Percentiles rank a stretch among this genome's conserved stretches.
Conservation (phyloP, 2,329 filamentous ascomycete species). For the Chaetothyriales sp. region DNA sequence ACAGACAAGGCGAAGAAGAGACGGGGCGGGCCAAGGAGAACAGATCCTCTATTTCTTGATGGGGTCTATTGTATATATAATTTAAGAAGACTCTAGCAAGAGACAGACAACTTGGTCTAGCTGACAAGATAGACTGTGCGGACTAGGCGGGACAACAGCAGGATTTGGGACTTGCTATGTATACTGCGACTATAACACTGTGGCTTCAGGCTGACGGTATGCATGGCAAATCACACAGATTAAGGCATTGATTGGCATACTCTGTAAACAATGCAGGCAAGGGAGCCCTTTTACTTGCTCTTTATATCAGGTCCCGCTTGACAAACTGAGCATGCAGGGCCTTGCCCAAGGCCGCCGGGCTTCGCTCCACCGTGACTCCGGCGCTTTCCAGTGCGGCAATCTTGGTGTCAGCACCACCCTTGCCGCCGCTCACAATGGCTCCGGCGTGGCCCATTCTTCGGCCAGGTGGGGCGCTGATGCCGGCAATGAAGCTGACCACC, state of each 20-base stretch:
- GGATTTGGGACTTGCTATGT: neutral
- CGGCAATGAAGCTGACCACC: conserved; percentile 94
- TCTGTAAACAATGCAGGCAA: neutral
- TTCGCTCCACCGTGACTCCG: conserved; percentile 91
- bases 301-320: conserved; percentile 80
- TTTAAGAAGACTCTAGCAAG: neutral
- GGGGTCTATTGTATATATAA: neutral
- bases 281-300: neutral
- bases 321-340: conserved; percentile 90
- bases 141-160: no score
- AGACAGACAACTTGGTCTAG: neutral
- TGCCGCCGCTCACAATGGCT: conserved; percentile 93
- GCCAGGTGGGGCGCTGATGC: conserved; percentile 91
- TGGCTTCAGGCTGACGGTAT: neutral
- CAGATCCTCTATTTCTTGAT: neutral
- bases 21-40: conserved; percentile 6
- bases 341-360: conserved; percentile 82
- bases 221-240: neutral
- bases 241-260: neutral
- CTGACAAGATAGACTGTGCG: no score
- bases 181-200: neutral
- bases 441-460: conserved; percentile 97
- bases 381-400: conserved; percentile 85
- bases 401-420: conserved; percentile 97
- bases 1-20: conserved; percentile 23